These are phyloP conservation scores for Metarhizium brunneum DNA, from an alignment of 2,329 filamentous ascomycete genomes.

Conservation along the genomic window DNA sequence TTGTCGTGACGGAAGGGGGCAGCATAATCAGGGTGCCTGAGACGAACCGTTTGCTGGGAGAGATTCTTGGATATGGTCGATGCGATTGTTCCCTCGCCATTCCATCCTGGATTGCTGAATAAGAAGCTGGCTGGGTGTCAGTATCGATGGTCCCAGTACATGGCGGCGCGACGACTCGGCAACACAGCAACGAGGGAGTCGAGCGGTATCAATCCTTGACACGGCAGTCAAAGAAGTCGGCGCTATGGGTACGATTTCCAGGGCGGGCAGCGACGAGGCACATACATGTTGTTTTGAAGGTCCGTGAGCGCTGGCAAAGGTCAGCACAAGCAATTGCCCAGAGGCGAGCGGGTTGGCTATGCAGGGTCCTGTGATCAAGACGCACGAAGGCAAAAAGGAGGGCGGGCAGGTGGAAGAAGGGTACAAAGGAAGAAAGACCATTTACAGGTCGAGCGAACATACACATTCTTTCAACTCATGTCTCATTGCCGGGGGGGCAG, in stretches of 20 bases:
- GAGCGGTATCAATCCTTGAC: neutral
- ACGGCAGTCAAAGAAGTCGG: neutral
- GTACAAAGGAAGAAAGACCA: neutral
- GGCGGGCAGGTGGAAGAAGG: neutral
- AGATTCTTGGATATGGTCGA: slow-evolving; percentile 48
- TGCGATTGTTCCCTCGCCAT: slow-evolving; percentile 37
- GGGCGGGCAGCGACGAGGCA: slow-evolving; percentile 5
- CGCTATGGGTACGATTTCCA: neutral
- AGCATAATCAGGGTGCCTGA: neutral
- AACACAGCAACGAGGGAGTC: neutral
- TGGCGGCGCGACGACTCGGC: neutral
- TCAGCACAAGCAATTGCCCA: neutral
- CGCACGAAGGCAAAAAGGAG: neutral
- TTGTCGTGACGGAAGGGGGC: neutral
- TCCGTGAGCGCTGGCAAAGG: slow-evolving; percentile 33
- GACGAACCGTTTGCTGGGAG: slow-evolving; percentile 44
- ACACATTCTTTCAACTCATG: slow-evolving; percentile 35
- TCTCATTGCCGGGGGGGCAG: slow-evolving; percentile 21
- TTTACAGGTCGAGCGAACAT: slow-evolving; percentile 16
- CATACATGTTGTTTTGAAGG: slow-evolving; percentile 43
- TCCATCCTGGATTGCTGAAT: slow-evolving; percentile 50
- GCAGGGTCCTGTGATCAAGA: neutral
- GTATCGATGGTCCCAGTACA: neutral
- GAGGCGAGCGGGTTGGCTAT: neutral
- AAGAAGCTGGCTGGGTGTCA: slow-evolving; percentile 35